Evolutionary conservation across 73 alveolate species (phyloP), one percentile per base, ranked within the genome.

Genomic region (Paramecium pentaurelia): DNA sequence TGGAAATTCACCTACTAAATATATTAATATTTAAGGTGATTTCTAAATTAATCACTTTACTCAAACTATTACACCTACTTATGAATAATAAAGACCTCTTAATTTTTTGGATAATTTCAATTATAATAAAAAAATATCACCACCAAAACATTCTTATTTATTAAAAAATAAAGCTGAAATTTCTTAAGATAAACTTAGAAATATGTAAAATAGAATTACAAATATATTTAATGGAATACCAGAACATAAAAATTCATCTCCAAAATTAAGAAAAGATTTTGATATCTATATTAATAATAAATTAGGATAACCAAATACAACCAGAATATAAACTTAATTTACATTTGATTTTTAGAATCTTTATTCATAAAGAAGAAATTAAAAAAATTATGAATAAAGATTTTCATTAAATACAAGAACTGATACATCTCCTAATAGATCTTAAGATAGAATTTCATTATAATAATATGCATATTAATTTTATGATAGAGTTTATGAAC

Each of bases 11-110:
- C 90, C 90, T 28, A 42, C 34, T 18, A 36, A 77, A 32, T 45
- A 80, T 5, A 80, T 80, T 37, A 45, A 45, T 80, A 80, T 80
- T 80, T 80, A 80, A 27, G 77, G 75, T 2, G 91, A 80, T 27
- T 80, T 32, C 16, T 44, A 80, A 80, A 42, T 42, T 8, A 38
- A 77, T 77, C 40, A 77, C 18, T 28, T 25, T 45, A 20, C n/a
- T 22, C 12, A 77, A 42, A 38, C 28, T 16, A 38, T 47, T 36
- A 71, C 91, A 10, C 44, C 91, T 45, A 80, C 22, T 2, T 45
- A 47, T 16, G 14, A 54, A 12, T 12, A 22, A 12, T 75, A 75
- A 12, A 8, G 38, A 14, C 37, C 68, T 38, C 47, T 38, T 22
- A 75, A 38, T 75, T 42, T 75, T 42, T 42, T 75, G 20, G 60